A percentile compares a stretch with the other conserved stretches of the same genome.
These are phyloP conservation scores for Clarireedia homoeocarpa DNA, from an alignment of 2,329 filamentous ascomycete genomes.

Conservation along the genomic window DNA sequence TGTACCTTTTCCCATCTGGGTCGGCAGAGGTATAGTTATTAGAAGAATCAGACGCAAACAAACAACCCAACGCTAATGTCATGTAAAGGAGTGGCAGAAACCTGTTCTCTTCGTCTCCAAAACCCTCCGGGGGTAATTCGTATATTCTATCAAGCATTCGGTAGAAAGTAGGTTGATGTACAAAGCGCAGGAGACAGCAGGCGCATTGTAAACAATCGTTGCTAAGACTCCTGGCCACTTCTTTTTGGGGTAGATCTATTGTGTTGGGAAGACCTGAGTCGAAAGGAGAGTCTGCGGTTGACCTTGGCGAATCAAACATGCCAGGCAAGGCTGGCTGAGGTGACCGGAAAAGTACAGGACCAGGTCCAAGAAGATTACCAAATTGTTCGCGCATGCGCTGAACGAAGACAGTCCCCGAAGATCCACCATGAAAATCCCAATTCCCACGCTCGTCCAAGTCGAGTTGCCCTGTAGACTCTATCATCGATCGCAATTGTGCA, in stretches of 20 bases:
- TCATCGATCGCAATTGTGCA: slow-evolving; percentile 83
- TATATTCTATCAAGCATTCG: slow-evolving; percentile 71
- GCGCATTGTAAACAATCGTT: slow-evolving; percentile 49
- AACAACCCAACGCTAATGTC: slow-evolving; percentile 63
- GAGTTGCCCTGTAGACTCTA: slow-evolving; percentile 82
- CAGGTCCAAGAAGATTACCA: slow-evolving; percentile 61
- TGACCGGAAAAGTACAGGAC: slow-evolving; percentile 49
- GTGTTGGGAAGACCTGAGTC: slow-evolving; percentile 25
- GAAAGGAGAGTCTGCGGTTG: slow-evolving; percentile 25
- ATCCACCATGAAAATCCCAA: slow-evolving; percentile 93
- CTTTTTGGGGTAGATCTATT: slow-evolving; percentile 62
- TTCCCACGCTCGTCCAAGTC: slow-evolving; percentile 87
- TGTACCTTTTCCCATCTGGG: slow-evolving; percentile 40
- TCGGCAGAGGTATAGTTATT: slow-evolving; percentile 34
- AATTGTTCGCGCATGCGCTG: slow-evolving; percentile 83
- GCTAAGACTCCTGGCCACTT: slow-evolving; percentile 45
- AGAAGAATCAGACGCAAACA: slow-evolving; percentile 56
- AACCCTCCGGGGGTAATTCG: slow-evolving; percentile 54
- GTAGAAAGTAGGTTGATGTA: slow-evolving; percentile 78
- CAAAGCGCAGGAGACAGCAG: slow-evolving; percentile 56
- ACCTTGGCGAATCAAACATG: slow-evolving; percentile 26
- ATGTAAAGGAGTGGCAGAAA: slow-evolving; percentile 66
- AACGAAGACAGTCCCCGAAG: slow-evolving; percentile 85
- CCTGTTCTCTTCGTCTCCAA: slow-evolving; percentile 55
- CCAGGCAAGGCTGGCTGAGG: slow-evolving; percentile 31